Conservation (phyloP, 1,139 yeast genomes). For the Kurtzmaniella quercitrusa region DNA sequence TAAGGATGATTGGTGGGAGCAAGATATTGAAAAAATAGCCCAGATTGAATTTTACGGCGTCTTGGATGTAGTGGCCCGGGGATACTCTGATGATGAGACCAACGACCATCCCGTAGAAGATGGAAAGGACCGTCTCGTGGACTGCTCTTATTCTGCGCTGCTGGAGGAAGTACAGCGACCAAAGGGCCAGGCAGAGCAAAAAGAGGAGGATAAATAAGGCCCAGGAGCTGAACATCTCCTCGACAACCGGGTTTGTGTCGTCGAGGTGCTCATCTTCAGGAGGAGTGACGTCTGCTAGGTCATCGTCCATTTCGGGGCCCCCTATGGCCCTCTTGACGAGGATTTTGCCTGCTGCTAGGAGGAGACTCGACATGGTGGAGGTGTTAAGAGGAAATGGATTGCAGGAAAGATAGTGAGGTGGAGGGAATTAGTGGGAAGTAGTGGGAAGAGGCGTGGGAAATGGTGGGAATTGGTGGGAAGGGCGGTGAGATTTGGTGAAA, state of each 20-base stretch:
- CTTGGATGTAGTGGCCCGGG: constrained; percentile 97
- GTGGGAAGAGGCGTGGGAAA: no score
- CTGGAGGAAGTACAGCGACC: constrained; percentile 93
- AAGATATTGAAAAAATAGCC: constrained; percentile 90
- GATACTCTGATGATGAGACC: constrained; percentile 84
- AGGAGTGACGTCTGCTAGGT: constrained; percentile 43
- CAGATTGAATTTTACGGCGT: constrained; percentile 92
- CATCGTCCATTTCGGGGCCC: constrained; percentile 31
- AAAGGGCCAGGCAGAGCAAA: constrained; percentile 78
- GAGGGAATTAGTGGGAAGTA: not conserved
- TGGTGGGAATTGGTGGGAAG: no score
- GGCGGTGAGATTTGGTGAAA: no score
- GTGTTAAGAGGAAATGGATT: not conserved
- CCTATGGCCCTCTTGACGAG: constrained; percentile 26
- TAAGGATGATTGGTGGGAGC: constrained; percentile 92
- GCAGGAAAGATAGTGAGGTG: not conserved
- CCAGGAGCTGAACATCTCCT: constrained; percentile 96
- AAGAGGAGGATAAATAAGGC: constrained; percentile 84
- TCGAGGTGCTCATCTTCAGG: constrained; percentile 58
- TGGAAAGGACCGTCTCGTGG: constrained; percentile 94
- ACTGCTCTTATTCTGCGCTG: constrained; percentile 89
- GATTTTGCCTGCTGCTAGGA: constrained; percentile 22
- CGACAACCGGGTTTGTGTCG: constrained; percentile 85
- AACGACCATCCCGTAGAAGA: constrained; percentile 94
- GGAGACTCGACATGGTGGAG: constrained; percentile 22